Evolutionary conservation across 2,329 filamentous ascomycete species (phyloP).

Genomic region (Diaporthe capsici): DNA sequence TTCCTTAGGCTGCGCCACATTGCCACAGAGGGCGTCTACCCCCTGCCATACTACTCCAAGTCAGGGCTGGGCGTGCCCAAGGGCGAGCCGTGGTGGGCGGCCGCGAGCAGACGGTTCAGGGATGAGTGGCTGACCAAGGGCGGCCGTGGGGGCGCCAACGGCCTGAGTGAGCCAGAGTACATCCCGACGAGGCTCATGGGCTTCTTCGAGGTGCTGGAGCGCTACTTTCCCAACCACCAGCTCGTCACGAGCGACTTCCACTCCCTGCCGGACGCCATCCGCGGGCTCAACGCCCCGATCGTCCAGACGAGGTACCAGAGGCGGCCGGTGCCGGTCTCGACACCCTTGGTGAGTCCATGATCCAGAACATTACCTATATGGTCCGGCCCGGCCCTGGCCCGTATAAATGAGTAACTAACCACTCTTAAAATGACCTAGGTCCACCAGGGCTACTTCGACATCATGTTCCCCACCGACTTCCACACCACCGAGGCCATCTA

Average conservation of each 20-base stretch:
- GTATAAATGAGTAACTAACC: not conserved
- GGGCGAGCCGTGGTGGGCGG: slow-evolving; percentile 32
- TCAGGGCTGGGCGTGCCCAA: slow-evolving; percentile 40
- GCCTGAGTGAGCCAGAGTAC: slow-evolving; percentile 89
- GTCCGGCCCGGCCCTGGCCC: too few relatives aligned
- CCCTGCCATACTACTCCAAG: slow-evolving; percentile 68
- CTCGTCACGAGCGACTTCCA: slow-evolving; percentile 94
- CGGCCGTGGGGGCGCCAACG: slow-evolving; percentile 71
- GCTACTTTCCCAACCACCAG: slow-evolving; percentile 90
- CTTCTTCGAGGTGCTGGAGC: slow-evolving; percentile 92
- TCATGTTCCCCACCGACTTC: slow-evolving; percentile 98
- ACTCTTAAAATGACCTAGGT: slow-evolving; percentile 69
- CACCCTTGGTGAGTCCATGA: slow-evolving; percentile 78
- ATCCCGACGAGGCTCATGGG: slow-evolving; percentile 95
- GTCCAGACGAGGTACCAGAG: slow-evolving; percentile 95
- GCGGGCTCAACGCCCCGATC: slow-evolving; percentile 91
- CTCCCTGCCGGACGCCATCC: slow-evolving; percentile 83
- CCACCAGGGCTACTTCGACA: slow-evolving; percentile 98
- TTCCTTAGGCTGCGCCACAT: slow-evolving; percentile 89
- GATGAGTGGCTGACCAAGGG: slow-evolving; percentile 50
- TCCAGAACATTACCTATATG: not conserved
- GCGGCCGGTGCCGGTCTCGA: slow-evolving; percentile 88
- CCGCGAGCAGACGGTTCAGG: slow-evolving; percentile 22
- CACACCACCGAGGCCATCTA: slow-evolving; percentile 92
- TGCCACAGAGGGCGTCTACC: slow-evolving; percentile 75